These are phyloP conservation scores for Lophiostoma macrostomum DNA, from an alignment of 495 filamentous ascomycete species.

Conservation along the genomic window DNA sequence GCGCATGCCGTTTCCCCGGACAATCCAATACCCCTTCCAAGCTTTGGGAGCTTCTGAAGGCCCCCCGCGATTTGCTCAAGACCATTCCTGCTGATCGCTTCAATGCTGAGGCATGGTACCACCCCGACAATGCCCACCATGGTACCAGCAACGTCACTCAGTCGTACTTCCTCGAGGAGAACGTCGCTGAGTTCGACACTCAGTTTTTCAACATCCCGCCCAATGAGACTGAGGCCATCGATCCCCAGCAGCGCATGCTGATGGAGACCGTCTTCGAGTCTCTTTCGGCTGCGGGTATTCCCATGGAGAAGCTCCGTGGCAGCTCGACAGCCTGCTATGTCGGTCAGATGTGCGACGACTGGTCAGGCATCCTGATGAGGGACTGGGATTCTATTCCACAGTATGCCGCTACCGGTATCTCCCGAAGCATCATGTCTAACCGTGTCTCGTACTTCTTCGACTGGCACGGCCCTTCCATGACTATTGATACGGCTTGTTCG, in stretches of 20 bases:
- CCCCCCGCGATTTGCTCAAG: not conserved
- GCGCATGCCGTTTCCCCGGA: constrained; percentile 60
- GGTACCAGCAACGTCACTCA: constrained; percentile 1
- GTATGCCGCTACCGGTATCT: not conserved
- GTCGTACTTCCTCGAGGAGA: constrained; percentile 11
- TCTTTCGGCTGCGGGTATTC: not conserved
- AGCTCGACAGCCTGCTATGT: not conserved
- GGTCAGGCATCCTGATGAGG: not conserved
- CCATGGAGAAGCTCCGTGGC: not conserved
- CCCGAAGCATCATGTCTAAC: constrained; percentile 13
- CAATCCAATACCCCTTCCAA: constrained; percentile 50
- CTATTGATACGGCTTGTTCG: constrained; percentile 28
- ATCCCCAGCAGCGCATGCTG: constrained; percentile 16
- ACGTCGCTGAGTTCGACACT: constrained; percentile 7
- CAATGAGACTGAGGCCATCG: constrained; percentile 3
- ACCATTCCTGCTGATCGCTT: not conserved
- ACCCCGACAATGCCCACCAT: not conserved
- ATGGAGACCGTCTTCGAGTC: constrained; percentile 5
- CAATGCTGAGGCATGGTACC: not conserved
- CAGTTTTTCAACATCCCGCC: constrained; percentile 7
- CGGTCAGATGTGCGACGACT: constrained; percentile 2
- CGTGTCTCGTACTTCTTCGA: constrained; percentile 27
- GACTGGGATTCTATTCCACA: not conserved
- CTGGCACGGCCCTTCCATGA: constrained; percentile 18
- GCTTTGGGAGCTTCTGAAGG: constrained; percentile 56